A percentile compares a stretch with the other conserved stretches of the same genome.
phyloP scores from a whole-genome alignment of 306 rosid genomes.

The Acacia melanoxylon region DNA sequence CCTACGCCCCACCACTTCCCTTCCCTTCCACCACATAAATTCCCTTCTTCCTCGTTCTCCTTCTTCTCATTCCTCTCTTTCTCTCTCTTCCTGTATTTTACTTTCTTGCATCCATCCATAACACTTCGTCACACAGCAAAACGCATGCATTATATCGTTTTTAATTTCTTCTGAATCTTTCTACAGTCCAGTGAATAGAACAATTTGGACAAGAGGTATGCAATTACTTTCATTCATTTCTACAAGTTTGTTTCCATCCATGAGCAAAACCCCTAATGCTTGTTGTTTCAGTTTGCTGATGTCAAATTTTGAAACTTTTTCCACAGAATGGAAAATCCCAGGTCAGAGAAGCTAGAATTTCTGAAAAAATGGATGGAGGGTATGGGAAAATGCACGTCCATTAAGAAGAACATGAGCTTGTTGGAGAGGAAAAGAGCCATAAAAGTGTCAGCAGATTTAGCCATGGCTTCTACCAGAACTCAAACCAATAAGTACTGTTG shows the following conservation, averaged over 20 bases:
- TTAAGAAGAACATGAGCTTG: conserved; percentile 52
- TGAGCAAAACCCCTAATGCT: conserved; percentile 21
- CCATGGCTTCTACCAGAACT: conserved; percentile 73
- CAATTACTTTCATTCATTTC: background rate
- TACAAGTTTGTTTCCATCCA: background rate
- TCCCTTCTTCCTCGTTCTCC: conserved; percentile 51
- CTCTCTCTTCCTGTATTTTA: conserved; percentile 1
- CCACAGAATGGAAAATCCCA: conserved; percentile 54
- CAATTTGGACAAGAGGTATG: conserved; percentile 47
- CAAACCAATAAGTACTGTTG: conserved; percentile 42
- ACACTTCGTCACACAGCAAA: conserved; percentile 38
- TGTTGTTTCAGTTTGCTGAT: background rate
- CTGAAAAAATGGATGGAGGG: conserved; percentile 66
- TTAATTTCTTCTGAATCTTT: conserved; percentile 27
- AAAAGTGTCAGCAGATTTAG: conserved; percentile 72
- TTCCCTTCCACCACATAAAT: conserved; percentile 66
- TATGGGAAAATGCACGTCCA: conserved; percentile 45
- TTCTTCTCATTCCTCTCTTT: conserved; percentile 43
- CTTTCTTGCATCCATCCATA: conserved; percentile 36
- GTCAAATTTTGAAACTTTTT: background rate
- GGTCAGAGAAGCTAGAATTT: conserved; percentile 58
- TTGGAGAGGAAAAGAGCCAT: conserved; percentile 70
- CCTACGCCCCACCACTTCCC: conserved; percentile 60
- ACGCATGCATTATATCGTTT: background rate
- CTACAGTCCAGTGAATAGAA: conserved; percentile 20